Conservation (phyloP, 2,329 filamentous ascomycete genomes). For the Aspergillus intermedius region DNA sequence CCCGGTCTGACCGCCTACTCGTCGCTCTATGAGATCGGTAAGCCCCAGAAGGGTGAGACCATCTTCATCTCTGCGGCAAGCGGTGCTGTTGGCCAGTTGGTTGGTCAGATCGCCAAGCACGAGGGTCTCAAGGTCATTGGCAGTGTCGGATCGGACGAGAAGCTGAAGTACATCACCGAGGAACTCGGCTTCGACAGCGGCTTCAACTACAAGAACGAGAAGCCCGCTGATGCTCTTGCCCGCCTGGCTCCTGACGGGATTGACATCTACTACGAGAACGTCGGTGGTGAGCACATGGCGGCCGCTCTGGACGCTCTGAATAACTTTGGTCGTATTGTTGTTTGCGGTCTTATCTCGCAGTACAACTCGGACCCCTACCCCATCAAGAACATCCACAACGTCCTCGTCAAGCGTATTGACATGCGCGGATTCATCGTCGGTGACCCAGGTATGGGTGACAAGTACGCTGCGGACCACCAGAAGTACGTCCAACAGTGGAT, state of each 20-base stretch:
- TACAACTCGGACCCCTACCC: slow-evolving; percentile 69
- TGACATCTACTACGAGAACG: slow-evolving; percentile 79
- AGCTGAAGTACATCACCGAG: slow-evolving; percentile 66
- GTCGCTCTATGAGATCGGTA: slow-evolving; percentile 66
- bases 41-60: slow-evolving; percentile 70
- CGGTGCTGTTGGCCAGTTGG: slow-evolving; percentile 74
- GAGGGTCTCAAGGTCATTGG: slow-evolving; percentile 75
- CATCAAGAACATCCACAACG: slow-evolving; percentile 57
- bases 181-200: slow-evolving; percentile 65
- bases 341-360: slow-evolving; percentile 64
- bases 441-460: slow-evolving; percentile 59
- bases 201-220: slow-evolving; percentile 87
- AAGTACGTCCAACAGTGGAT: slow-evolving; percentile 71
- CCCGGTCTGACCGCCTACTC: slow-evolving; percentile 70
- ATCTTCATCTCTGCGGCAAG: slow-evolving; percentile 76
- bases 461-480: slow-evolving; percentile 65
- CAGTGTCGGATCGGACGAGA: slow-evolving; percentile 71
- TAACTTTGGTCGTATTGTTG: slow-evolving; percentile 57
- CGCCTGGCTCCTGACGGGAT: slow-evolving; percentile 69
- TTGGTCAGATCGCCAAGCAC: slow-evolving; percentile 76
- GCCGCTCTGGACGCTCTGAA: slow-evolving; percentile 62
- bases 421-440: slow-evolving; percentile 71
- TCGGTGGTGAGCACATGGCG: slow-evolving; percentile 67
- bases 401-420: slow-evolving; percentile 61
- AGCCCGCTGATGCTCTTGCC: slow-evolving; percentile 58